These are phyloP conservation scores for Monosporascus ibericus DNA, from an alignment of 2,329 filamentous ascomycete genomes.

Conservation along the genomic window DNA sequence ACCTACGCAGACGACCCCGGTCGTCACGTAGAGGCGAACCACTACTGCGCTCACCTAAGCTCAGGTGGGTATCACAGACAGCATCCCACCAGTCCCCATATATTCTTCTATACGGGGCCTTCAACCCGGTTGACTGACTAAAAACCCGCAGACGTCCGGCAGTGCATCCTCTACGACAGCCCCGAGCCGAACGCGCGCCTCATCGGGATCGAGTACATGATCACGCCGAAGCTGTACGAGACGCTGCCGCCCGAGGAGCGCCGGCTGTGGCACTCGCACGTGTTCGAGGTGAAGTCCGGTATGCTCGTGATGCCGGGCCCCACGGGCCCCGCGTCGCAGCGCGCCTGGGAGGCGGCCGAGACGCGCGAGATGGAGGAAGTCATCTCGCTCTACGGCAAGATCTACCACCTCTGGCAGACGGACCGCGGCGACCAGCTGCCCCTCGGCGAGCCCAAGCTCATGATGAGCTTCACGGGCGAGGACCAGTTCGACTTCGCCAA, in stretches of 20 bases:
- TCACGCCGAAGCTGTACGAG: slow-evolving; percentile 62
- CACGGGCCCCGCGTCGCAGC: slow-evolving; percentile 41
- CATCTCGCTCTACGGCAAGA: slow-evolving; percentile 71
- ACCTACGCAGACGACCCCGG: slow-evolving; percentile 68
- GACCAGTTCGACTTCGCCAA: slow-evolving; percentile 43
- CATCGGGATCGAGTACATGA: slow-evolving; percentile 86
- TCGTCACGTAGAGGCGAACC: slow-evolving; percentile 69
- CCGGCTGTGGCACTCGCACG: slow-evolving; percentile 71
- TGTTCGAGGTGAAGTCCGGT: slow-evolving; percentile 69
- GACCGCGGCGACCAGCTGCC: slow-evolving; percentile 61
- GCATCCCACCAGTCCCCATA: too few relatives aligned
- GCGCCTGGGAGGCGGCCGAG: slow-evolving; percentile 70
- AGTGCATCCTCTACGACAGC: slow-evolving; percentile 81
- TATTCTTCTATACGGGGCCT: too few relatives aligned
- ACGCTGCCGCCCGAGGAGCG: slow-evolving; percentile 62
- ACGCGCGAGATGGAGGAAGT: slow-evolving; percentile 75
- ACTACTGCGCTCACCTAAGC: slow-evolving; percentile 77
- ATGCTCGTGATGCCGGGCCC: slow-evolving; percentile 74
- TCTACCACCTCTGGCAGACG: slow-evolving; percentile 82
- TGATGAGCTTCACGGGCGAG: slow-evolving; percentile 47
- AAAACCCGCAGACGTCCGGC: slow-evolving; percentile 56
- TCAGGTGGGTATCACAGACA: slow-evolving; percentile 34
- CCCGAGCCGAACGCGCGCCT: slow-evolving; percentile 61
- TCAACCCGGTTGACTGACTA: too few relatives aligned
- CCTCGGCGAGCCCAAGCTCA: slow-evolving; percentile 46